phyloP scores from a whole-genome alignment of 371 early-diverging fungal species.

The Actinomortierella wolfii region DNA sequence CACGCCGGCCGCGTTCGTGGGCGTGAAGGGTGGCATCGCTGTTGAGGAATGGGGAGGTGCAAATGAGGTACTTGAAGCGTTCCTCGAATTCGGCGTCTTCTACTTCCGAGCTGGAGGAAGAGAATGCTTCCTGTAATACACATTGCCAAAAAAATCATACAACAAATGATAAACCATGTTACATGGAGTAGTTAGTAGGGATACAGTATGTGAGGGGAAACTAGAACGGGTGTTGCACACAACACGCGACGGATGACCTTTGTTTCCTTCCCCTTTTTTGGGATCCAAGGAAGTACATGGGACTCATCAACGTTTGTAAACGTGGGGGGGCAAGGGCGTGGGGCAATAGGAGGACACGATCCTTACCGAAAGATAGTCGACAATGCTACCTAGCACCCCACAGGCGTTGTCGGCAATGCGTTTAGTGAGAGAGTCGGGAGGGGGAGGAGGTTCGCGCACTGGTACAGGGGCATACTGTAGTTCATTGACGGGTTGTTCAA shows the following conservation, averaged over 20 bases:
- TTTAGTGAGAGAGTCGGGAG: slow-evolving; percentile 15
- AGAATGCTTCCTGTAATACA: slow-evolving; percentile 45
- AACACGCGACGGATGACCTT: too few relatives aligned
- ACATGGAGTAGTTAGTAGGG: too few relatives aligned
- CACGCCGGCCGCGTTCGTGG: slow-evolving; percentile 42
- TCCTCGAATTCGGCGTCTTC: slow-evolving; percentile 71
- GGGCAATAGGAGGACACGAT: not conserved
- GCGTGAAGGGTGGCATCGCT: slow-evolving; percentile 54
- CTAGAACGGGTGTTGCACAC: too few relatives aligned
- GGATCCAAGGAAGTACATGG: too few relatives aligned
- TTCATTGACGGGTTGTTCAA: slow-evolving; percentile 29
- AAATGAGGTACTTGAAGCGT: slow-evolving; percentile 67
- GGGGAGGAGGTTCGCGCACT: slow-evolving; percentile 31
- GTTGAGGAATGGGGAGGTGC: slow-evolving; percentile 65
- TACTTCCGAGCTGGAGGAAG: slow-evolving; percentile 51
- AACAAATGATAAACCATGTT: too few relatives aligned
- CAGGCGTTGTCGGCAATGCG: slow-evolving; percentile 29
- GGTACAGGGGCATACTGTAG: slow-evolving; percentile 38
- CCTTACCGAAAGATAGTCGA: slow-evolving; percentile 39
- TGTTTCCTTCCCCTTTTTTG: not conserved
- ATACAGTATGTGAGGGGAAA: too few relatives aligned
- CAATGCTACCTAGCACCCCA: slow-evolving; percentile 28
- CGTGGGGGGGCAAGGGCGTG: not conserved
- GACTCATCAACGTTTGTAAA: not conserved
- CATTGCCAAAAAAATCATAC: too few relatives aligned